phyloP scores from a whole-genome alignment of 345 rosid species.

The Syzygium aqueum region DNA sequence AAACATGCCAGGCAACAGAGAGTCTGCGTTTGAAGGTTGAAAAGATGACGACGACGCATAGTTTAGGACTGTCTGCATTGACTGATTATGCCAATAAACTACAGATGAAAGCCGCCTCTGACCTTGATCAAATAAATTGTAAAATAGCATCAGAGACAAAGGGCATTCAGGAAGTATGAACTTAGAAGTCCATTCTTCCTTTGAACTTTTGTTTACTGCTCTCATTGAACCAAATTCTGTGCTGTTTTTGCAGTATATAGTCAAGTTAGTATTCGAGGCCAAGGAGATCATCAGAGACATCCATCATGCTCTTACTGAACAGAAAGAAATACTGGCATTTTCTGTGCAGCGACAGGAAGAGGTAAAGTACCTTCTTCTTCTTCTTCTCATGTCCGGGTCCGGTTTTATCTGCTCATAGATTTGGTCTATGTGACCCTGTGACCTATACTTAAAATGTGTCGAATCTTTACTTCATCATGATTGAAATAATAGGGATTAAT shows the following conservation, averaged over 20 bases:
- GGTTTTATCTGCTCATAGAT: background rate
- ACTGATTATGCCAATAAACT: constrained; percentile 42
- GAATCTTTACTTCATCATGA: background rate
- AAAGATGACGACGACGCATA: constrained; percentile 39
- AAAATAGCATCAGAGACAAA: constrained; percentile 31
- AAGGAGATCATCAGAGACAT: constrained; percentile 39
- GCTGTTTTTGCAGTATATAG: constrained; percentile 42
- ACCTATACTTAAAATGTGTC: background rate
- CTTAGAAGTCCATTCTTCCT: background rate
- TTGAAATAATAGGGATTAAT: constrained; percentile 35
- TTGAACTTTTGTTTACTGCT: background rate
- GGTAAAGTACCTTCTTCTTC: constrained; percentile 15
- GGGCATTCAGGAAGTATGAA: constrained; percentile 51
- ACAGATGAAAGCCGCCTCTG: constrained; percentile 42
- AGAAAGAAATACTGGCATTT: constrained; percentile 45
- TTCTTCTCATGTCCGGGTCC: background rate
- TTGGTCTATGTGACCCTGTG: background rate
- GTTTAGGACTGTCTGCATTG: constrained; percentile 44
- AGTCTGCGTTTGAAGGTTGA: constrained; percentile 46
- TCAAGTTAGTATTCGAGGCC: constrained; percentile 40
- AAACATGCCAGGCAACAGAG: constrained; percentile 49
- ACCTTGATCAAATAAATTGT: constrained; percentile 36
- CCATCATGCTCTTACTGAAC: constrained; percentile 49
- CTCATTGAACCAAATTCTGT: background rate
- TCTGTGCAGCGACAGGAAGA: constrained; percentile 60